A percentile compares a stretch with the other conserved stretches of the same genome.
Conservation (phyloP, 768 basidiomycete species). For the Hygrophoropsis aurantiaca region DNA sequence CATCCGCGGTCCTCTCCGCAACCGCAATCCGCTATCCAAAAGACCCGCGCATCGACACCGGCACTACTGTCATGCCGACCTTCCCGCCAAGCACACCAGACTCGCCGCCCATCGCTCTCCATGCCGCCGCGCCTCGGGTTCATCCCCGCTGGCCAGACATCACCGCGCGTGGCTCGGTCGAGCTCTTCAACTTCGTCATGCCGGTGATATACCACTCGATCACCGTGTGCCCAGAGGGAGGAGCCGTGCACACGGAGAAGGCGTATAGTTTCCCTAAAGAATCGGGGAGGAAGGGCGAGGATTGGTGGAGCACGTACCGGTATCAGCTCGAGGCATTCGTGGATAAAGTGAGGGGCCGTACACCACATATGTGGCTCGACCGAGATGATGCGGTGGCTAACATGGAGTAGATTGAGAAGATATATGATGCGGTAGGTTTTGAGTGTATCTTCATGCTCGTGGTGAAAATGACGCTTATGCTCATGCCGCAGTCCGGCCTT, state of each 20-base stretch:
- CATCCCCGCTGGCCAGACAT: conserved; percentile 40
- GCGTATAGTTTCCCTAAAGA: conserved; percentile 37
- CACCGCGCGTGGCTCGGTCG: conserved; percentile 38
- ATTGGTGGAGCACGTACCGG: conserved; percentile 55
- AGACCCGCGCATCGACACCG: conserved; percentile 40
- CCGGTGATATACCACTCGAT: conserved; percentile 53
- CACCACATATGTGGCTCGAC: conserved; percentile 54
- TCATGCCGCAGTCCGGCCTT: conserved; percentile 25
- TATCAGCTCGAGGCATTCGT: conserved; percentile 68
- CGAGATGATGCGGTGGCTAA: conserved; percentile 54
- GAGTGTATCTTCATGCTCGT: neutral
- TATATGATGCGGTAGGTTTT: conserved; percentile 49
- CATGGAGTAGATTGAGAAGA: conserved; percentile 56
- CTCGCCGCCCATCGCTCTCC: conserved; percentile 28
- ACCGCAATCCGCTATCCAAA: conserved; percentile 19
- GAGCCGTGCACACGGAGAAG: conserved; percentile 40
- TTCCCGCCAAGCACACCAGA: conserved; percentile 27
- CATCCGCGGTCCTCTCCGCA: conserved; percentile 42
- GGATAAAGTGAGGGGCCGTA: conserved; percentile 52
- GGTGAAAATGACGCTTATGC: conserved; percentile 2
- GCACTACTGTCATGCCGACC: conserved; percentile 40
- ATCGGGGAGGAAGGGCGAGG: conserved; percentile 43
- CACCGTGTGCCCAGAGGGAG: conserved; percentile 35
- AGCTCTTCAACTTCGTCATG: conserved; percentile 40
- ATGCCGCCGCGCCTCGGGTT: conserved; percentile 31